phyloP scores from a whole-genome alignment of 2,329 filamentous ascomycete genomes.

The Scopulariopsis brevicaulis region DNA sequence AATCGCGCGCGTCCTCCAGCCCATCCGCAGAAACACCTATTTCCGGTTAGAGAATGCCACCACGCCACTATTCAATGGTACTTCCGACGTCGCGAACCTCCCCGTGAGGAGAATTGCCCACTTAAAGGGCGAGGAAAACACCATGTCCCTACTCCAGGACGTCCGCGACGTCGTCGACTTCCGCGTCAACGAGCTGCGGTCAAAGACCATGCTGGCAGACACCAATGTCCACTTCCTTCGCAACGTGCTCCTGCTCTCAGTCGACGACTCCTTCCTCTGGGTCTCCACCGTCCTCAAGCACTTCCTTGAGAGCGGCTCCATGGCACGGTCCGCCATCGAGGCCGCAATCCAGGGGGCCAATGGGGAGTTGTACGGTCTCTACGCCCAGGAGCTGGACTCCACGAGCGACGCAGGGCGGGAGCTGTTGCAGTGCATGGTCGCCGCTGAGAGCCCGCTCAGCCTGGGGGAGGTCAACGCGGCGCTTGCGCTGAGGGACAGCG shows the following conservation, averaged over 20 bases:
- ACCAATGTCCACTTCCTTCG: neutral
- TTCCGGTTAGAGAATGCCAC: neutral
- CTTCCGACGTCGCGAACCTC: neutral
- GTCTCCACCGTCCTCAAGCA: neutral
- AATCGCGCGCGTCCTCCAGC: neutral
- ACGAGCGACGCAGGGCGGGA: neutral
- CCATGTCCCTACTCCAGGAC: neutral
- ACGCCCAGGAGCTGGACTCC: neutral
- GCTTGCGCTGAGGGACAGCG: neutral
- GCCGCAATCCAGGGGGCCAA: neutral
- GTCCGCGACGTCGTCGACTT: neutral
- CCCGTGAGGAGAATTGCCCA: neutral
- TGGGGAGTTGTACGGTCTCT: neutral
- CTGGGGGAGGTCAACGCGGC: neutral
- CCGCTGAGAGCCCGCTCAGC: neutral
- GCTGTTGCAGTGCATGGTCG: neutral
- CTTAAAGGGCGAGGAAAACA: neutral
- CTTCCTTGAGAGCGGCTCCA: neutral
- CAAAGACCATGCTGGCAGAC: neutral
- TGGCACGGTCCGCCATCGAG: neutral
- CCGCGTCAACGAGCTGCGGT: neutral
- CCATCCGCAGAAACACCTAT: neutral
- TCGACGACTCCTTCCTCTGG: neutral
- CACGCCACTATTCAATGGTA: neutral
- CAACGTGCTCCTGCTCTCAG: neutral